Evolutionary conservation across 2,329 filamentous ascomycete genomes (phyloP).

Genomic region (Aspergillus unguis): DNA sequence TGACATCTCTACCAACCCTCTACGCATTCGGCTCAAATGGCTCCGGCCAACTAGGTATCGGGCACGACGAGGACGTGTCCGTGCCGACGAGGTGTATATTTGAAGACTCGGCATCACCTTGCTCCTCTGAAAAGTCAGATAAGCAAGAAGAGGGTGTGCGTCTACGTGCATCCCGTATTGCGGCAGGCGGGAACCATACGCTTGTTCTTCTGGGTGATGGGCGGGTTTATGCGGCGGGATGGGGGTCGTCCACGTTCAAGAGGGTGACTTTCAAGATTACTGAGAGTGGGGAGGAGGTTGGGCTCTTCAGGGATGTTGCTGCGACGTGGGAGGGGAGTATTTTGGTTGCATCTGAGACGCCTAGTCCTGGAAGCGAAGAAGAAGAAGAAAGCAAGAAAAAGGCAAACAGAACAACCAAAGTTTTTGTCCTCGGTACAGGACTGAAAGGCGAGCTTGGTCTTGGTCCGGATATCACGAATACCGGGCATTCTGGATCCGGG

Average conservation of each 20-base stretch:
- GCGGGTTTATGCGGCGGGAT: conserved; percentile 64
- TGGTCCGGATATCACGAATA: conserved; percentile 37
- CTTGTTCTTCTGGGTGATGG: conserved; percentile 64
- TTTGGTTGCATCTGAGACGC: conserved; percentile 47
- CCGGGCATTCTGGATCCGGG: conserved; percentile 17
- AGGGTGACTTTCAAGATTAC: conserved; percentile 24
- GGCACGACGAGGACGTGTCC: conserved; percentile 68
- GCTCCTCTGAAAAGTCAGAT: background rate
- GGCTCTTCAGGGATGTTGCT: conserved; percentile 51
- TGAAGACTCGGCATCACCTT: conserved; percentile 18
- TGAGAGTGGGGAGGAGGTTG: conserved; percentile 10
- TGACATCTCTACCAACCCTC: conserved; percentile 30
- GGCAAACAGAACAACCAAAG: conserved; percentile 5
- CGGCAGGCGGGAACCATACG: conserved; percentile 82
- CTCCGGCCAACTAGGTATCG: conserved; percentile 69
- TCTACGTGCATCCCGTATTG: conserved; percentile 34
- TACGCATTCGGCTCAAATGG: conserved; percentile 75
- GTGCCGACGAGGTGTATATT: conserved; percentile 63
- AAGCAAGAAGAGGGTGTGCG: background rate
- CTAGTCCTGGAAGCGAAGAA: conserved; percentile 25
- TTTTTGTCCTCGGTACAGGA: conserved; percentile 66
- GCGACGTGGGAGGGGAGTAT: conserved; percentile 78
- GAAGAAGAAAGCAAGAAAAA: conserved; percentile 20
- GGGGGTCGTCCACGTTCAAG: conserved; percentile 37
- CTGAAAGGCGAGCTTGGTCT: conserved; percentile 70